Evolutionary conservation across 805 yeast genomes (phyloP).

Genomic region (Candida silvicultrix): DNA sequence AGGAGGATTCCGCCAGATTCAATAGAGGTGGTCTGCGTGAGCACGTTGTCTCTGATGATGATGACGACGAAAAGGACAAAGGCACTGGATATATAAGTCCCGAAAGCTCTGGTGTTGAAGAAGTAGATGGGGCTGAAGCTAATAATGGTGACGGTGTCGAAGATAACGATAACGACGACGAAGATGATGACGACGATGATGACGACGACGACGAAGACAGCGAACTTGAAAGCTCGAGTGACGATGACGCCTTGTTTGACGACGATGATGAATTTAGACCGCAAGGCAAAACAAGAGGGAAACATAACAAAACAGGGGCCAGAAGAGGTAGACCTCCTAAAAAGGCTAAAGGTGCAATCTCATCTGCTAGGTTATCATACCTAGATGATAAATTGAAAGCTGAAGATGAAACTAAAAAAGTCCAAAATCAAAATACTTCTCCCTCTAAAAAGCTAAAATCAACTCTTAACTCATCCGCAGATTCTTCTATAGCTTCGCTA

Average conservation of each 20-base stretch:
- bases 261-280: conserved; percentile 22
- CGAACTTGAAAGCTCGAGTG: too few relatives aligned
- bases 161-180: conserved; percentile 14
- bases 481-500: conserved; percentile 39
- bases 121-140: conserved; percentile 3
- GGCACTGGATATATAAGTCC: not conserved
- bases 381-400: not conserved
- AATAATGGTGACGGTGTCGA: conserved; percentile 10
- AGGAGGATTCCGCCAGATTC: not conserved
- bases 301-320: conserved; percentile 22
- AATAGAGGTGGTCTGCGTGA: not conserved
- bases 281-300: conserved; percentile 23
- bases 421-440: conserved; percentile 4
- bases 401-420: conserved; percentile 2
- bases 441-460: conserved; percentile 31
- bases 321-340: conserved; percentile 18
- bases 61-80: not conserved
- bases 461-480: conserved; percentile 9
- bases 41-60: not conserved
- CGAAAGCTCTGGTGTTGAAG: not conserved
- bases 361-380: conserved; percentile 2
- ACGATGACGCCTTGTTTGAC: conserved; percentile 1
- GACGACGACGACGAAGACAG: too few relatives aligned
- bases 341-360: conserved; percentile 22
- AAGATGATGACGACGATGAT: conserved; percentile 13